Evolutionary conservation across 306 rosid species (phyloP).

Genomic region (Potentilla sterilis): DNA sequence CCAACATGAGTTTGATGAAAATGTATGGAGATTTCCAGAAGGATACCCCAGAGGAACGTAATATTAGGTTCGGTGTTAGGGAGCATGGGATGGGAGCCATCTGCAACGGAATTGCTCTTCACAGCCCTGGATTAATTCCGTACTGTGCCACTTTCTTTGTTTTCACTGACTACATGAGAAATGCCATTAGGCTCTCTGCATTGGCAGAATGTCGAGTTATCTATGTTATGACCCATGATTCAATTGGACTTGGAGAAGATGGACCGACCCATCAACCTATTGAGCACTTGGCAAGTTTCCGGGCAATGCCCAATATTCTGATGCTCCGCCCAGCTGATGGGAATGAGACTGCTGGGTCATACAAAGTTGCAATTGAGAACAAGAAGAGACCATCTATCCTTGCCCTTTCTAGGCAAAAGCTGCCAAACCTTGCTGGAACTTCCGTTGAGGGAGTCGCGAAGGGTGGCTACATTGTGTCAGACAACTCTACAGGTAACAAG

Average conservation of each 20-base stretch:
- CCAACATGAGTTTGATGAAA: slow-evolving; percentile 97
- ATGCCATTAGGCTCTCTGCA: slow-evolving; percentile 92
- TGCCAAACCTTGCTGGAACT: slow-evolving; percentile 76
- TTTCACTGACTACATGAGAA: slow-evolving; percentile 98
- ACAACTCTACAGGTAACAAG: slow-evolving; percentile 86
- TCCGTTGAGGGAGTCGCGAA: slow-evolving; percentile 86
- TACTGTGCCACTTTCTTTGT: slow-evolving; percentile 98
- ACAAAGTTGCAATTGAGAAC: slow-evolving; percentile 74
- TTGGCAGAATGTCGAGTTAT: slow-evolving; percentile 70
- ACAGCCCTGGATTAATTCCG: slow-evolving; percentile 91
- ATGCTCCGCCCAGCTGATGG: slow-evolving; percentile 99
- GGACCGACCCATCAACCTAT: slow-evolving; percentile 99
- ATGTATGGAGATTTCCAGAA: slow-evolving; percentile 82
- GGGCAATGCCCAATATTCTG: slow-evolving; percentile 96
- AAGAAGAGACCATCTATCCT: slow-evolving; percentile 89
- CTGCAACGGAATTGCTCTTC: slow-evolving; percentile 88
- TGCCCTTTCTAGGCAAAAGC: slow-evolving; percentile 92
- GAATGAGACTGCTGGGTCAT: slow-evolving; percentile 97
- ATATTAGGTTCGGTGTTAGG: slow-evolving; percentile 90
- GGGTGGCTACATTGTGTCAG: slow-evolving; percentile 88
- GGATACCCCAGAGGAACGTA: slow-evolving; percentile 85
- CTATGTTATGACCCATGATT: slow-evolving; percentile 96
- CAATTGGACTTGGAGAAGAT: slow-evolving; percentile 98
- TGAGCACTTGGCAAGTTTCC: slow-evolving; percentile 95
- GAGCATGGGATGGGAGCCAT: slow-evolving; percentile 99